Evolutionary conservation across 2,329 filamentous ascomycete genomes (phyloP).

Genomic region (Trichoderma arundinaceum): DNA sequence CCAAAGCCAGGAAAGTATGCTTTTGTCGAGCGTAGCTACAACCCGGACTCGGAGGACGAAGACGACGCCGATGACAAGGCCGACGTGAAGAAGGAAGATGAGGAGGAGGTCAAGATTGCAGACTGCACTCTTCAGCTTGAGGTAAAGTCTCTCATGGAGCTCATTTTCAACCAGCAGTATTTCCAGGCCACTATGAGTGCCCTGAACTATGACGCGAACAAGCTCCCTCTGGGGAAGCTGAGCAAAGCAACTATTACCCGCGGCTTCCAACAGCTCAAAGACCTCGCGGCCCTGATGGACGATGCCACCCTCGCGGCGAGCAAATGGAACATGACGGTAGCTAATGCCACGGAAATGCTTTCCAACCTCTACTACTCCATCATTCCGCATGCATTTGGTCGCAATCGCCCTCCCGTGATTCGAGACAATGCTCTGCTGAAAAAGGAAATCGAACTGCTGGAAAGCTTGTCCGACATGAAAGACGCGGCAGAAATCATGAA

Average conservation of each 20-base stretch:
- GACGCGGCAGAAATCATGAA: conserved; percentile 80
- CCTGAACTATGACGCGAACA: conserved; percentile 74
- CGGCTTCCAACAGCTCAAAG: conserved; percentile 79
- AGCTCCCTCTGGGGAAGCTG: conserved; percentile 82
- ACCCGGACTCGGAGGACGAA: conserved; percentile 64
- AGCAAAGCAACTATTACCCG: conserved; percentile 76
- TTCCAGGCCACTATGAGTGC: conserved; percentile 70
- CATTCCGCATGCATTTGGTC: conserved; percentile 83
- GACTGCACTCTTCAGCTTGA: conserved; percentile 64
- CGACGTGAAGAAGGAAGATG: conserved; percentile 48
- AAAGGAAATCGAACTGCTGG: conserved; percentile 77
- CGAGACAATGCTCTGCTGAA: conserved; percentile 63
- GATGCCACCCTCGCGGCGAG: conserved; percentile 54
- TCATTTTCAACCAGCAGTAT: conserved; percentile 82
- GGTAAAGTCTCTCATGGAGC: conserved; percentile 72
- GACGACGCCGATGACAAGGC: conserved; percentile 38
- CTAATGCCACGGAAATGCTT: conserved; percentile 61
- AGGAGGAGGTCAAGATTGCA: conserved; percentile 44
- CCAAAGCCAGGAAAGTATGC: conserved; percentile 75
- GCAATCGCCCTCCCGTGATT: conserved; percentile 74
- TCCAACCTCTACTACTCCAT: conserved; percentile 81
- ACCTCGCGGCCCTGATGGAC: conserved; percentile 71
- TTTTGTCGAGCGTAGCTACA: conserved; percentile 80
- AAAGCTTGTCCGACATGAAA: conserved; percentile 85
- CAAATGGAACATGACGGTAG: conserved; percentile 48